These are phyloP conservation scores for Delonix regia DNA, from an alignment of 306 rosid genomes.

Conservation along the genomic window DNA sequence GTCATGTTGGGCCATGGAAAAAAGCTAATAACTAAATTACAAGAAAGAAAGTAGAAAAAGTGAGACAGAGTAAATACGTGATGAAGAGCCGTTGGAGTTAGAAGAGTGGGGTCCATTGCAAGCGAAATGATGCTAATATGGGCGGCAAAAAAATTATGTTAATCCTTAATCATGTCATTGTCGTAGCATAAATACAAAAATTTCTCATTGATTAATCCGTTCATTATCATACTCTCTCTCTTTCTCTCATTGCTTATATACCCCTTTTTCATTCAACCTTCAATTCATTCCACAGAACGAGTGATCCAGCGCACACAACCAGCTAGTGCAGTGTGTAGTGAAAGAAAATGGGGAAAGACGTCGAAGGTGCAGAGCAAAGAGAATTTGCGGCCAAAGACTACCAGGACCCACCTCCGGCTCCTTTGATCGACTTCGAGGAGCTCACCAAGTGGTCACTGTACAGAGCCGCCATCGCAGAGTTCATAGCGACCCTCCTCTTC, in stretches of 20 bases:
- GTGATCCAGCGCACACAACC: neutral
- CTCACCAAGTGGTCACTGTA: slow-evolving; percentile 78
- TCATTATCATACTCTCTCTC: neutral
- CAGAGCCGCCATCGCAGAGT: slow-evolving; percentile 87
- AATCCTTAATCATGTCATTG: slow-evolving; percentile 36
- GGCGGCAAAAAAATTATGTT: slow-evolving; percentile 53
- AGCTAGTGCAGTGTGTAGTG: no score
- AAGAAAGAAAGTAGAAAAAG: neutral
- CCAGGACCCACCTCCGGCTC: slow-evolving; percentile 86
- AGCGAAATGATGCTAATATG: slow-evolving; percentile 63
- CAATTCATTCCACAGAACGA: no score
- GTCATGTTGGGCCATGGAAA: neutral
- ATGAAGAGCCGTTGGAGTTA: slow-evolving; percentile 47
- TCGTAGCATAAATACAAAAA: slow-evolving; percentile 8
- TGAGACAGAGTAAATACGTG: neutral
- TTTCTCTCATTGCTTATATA: slow-evolving; percentile 53
- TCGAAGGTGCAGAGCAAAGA: slow-evolving; percentile 62
- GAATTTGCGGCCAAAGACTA: slow-evolving; percentile 74
- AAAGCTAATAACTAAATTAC: neutral
- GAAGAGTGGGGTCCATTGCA: slow-evolving; percentile 54
- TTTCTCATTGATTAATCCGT: neutral
- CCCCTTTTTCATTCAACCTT: slow-evolving; percentile 29
- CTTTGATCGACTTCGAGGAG: slow-evolving; percentile 65
- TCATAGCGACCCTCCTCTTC: slow-evolving; percentile 90
- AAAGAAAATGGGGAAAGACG: slow-evolving; percentile 66